These are phyloP conservation scores for Candida vartiovaarae DNA, from an alignment of 805 yeast genomes.

Conservation along the genomic window DNA sequence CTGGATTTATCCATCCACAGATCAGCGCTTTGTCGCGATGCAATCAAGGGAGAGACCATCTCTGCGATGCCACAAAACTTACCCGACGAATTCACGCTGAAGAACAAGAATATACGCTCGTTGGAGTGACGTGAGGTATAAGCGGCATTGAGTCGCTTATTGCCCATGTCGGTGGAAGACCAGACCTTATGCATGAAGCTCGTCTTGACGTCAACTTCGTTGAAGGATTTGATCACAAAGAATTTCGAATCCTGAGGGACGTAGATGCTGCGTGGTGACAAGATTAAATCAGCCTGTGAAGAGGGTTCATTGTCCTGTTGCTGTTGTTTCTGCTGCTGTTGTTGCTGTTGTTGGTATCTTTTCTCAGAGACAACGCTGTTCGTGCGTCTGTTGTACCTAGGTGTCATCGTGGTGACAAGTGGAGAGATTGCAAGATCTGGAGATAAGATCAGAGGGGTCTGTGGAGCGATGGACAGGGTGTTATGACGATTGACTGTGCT, in stretches of 20 bases:
- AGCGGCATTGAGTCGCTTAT: constrained; percentile 42
- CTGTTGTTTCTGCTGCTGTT: background rate
- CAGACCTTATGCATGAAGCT: constrained; percentile 45
- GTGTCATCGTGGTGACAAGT: too few species aligned
- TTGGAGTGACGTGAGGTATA: constrained; percentile 19
- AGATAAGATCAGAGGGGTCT: too few species aligned
- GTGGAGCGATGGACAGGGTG: too few species aligned
- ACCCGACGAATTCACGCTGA: constrained; percentile 53
- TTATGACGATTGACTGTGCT: too few species aligned
- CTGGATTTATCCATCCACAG: constrained; percentile 41
- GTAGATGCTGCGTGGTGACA: constrained; percentile 11
- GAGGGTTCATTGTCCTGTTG: background rate
- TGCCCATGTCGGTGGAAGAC: constrained; percentile 56
- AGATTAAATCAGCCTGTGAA: constrained; percentile 4
- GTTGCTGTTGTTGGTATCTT: background rate
- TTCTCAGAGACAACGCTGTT: too few species aligned
- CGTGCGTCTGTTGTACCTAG: too few species aligned
- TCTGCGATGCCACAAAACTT: constrained; percentile 53
- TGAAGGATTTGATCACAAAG: constrained; percentile 52
- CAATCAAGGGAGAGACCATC: constrained; percentile 31
- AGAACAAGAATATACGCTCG: constrained; percentile 40
- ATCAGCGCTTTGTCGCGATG: background rate
- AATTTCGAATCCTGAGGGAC: constrained; percentile 29
- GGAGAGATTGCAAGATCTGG: too few species aligned
- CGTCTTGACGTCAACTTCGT: constrained; percentile 39